Evolutionary conservation across 139 green algal species (phyloP), one percentile per base, ranked within the genome.

Genomic region (Nannochloris sp.): DNA sequence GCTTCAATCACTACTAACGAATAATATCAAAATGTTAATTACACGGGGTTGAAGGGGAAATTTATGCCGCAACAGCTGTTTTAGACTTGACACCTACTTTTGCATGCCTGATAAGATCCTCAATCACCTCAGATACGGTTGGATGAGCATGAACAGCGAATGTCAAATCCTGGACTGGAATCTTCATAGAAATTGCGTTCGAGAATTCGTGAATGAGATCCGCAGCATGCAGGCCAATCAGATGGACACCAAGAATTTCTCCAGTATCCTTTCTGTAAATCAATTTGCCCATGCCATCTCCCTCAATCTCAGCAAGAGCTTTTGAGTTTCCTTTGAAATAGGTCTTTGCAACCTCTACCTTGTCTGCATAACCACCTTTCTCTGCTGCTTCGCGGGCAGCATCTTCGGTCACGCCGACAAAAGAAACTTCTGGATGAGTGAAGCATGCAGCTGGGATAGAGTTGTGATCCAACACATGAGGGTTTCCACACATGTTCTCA

Each of bases 161-260:
- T 81, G 95, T 95, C 79, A 98, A 85, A 74, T 98, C 88, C 74
- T 91, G 75, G 19, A 97, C 83, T 2, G 75, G 91, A 76, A 95
- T 83, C 11, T 76, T 76, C 10, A 78, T 93, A 25, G 87, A 85
- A 29, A 99, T 88, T 48, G 93, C 93, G 73, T 98, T 98, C 51
- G 89, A 97, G 19, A 89, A 91, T 78, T 99, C 93, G 75, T 99
- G 93, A 76, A 99, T 98, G 59, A 98, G 88, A 74, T 99, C 93
- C 16, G 93, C 91, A 11, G 91, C 87, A 70, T 99, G 93, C 56
- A 99, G 81, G 31, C 93, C 94, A 59, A 95, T 84, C 76, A 96
- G 91, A 80, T 93, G 86, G 51, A 93, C 87, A 6, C 93, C 93
- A 68, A 97, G 78, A 70, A 98, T 98, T 78, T 97, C 92, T 9